A percentile compares a stretch with the other conserved stretches of the same genome.
Conservation (phyloP, 129 eudicot species). For the carrot (Daucus carota) region DNA sequence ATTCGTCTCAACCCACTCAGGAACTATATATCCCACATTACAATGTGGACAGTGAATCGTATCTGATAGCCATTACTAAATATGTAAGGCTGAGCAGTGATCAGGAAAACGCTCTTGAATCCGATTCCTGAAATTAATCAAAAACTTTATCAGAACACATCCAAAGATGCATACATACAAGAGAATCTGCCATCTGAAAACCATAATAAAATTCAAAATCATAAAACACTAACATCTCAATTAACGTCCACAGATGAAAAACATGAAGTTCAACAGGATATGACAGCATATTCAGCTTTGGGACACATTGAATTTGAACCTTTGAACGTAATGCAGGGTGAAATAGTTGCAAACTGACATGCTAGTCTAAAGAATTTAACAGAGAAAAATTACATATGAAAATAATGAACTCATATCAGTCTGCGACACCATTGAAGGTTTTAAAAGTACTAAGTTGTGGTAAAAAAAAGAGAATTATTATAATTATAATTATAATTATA, state of each 20-base stretch:
- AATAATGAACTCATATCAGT: not conserved
- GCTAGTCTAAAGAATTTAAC: not conserved
- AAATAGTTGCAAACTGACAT: not conserved
- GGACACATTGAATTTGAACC: not conserved
- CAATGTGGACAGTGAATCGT: slow-evolving; percentile 42
- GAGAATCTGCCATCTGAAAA: not conserved
- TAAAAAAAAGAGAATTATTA: not conserved
- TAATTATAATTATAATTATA: too few species aligned
- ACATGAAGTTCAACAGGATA: not conserved
- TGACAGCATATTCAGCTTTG: too few species aligned
- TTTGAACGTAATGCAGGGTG: not conserved
- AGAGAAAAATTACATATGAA: not conserved
- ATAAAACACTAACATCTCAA: not conserved
- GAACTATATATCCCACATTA: slow-evolving; percentile 59
- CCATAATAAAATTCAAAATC: not conserved
- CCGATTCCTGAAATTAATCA: slow-evolving; percentile 40
- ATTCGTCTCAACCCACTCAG: slow-evolving; percentile 57
- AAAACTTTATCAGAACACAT: not conserved
- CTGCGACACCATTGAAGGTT: not conserved
- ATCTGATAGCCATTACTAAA: slow-evolving; percentile 66
- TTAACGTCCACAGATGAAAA: not conserved
- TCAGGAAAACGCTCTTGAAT: slow-evolving; percentile 55
- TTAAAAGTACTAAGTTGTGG: not conserved
- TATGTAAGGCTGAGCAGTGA: slow-evolving; percentile 57
- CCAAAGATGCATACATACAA: not conserved